Evolutionary conservation across 345 rosid species (phyloP).

Genomic region (Populus euphratica): DNA sequence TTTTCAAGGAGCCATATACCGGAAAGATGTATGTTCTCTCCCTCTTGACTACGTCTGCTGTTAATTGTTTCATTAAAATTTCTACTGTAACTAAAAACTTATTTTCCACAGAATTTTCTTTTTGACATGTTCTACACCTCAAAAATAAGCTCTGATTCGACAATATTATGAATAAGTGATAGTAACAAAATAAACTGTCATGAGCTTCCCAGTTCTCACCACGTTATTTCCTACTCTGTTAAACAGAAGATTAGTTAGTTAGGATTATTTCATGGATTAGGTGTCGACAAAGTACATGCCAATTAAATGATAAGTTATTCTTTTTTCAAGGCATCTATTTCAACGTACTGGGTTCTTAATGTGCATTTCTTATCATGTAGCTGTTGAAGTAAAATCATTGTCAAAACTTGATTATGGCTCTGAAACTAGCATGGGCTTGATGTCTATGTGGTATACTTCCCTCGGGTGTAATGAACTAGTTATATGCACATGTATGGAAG

Average conservation of each 20-base stretch:
- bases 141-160: neutral
- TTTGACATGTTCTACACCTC: neutral
- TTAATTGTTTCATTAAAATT: neutral
- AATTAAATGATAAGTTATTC: neutral
- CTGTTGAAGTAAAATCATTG: neutral
- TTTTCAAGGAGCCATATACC: conserved; percentile 94
- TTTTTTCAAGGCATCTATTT: neutral
- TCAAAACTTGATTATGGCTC: neutral
- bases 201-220: neutral
- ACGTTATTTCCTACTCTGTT: neutral
- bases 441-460: neutral
- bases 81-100: neutral
- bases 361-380: neutral
- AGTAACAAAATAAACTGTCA: neutral
- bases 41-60: neutral
- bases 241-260: neutral
- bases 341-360: neutral
- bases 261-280: neutral
- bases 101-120: neutral
- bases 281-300: neutral
- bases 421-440: conserved; percentile 1
- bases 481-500: neutral
- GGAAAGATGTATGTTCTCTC: conserved; percentile 75
- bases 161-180: neutral
- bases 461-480: neutral